Evolutionary conservation across 2,329 filamentous ascomycete genomes (phyloP).

Genomic region (Decorospora gaudefroyi): DNA sequence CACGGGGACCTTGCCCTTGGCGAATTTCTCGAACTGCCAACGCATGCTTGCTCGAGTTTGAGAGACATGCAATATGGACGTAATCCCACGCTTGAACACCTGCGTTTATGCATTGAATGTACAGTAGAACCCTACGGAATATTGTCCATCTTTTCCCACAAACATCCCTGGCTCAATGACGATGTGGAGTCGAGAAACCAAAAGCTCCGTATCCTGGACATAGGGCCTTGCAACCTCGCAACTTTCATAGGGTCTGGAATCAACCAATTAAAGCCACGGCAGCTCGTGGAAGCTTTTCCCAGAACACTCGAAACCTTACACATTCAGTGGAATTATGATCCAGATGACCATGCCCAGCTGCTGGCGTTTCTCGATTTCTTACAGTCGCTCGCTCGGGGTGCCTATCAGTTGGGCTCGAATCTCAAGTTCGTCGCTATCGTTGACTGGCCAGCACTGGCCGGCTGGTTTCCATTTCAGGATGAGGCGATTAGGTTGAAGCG

Average conservation of each 20-base stretch:
- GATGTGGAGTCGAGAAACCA: background rate
- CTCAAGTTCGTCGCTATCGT: slow-evolving; percentile 7
- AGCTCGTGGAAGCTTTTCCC: background rate
- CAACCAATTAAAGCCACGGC: background rate
- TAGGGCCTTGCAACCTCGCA: slow-evolving; percentile 4
- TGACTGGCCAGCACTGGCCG: slow-evolving; percentile 7
- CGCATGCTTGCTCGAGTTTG: background rate
- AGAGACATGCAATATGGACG: background rate
- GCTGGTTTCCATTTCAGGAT: background rate
- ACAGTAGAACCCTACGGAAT: background rate
- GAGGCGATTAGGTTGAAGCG: background rate
- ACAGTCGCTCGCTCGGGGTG: background rate
- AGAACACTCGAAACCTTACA: slow-evolving; percentile 2
- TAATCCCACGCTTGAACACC: background rate
- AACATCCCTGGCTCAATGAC: background rate
- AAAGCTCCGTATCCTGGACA: slow-evolving; percentile 4
- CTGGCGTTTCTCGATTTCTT: background rate
- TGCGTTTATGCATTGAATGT: slow-evolving; percentile 4
- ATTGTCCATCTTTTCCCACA: background rate
- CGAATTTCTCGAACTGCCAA: background rate
- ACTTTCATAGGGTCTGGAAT: slow-evolving; percentile 1
- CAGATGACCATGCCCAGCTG: background rate
- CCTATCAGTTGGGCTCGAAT: background rate
- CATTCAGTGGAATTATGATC: slow-evolving; percentile 6
- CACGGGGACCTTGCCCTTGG: slow-evolving; percentile 2